These are phyloP conservation scores for Deinandra increscens DNA, from an alignment of 129 eudicot genomes.

Conservation along the genomic window DNA sequence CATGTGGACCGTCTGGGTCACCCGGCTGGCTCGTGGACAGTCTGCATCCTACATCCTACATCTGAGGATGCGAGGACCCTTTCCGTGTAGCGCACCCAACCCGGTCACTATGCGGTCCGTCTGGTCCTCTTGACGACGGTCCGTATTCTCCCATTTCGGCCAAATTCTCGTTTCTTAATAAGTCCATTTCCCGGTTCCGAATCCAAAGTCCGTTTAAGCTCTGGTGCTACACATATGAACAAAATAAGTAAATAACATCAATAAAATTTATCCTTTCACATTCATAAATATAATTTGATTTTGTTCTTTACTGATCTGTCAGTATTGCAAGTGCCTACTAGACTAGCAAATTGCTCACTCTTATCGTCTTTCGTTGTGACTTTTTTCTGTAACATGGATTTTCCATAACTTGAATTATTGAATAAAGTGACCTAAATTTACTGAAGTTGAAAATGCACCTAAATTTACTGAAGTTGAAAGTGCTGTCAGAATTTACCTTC, in stretches of 20 bases:
- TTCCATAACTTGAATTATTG: not conserved
- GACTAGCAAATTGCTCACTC: not conserved
- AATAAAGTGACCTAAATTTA: not conserved
- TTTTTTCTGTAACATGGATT: slow-evolving; percentile 6
- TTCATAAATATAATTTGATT: not conserved
- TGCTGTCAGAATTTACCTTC: slow-evolving; percentile 11
- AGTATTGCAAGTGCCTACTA: not conserved
- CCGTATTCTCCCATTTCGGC: too few species aligned
- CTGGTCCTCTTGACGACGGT: too few species aligned
- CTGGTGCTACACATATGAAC: too few species aligned
- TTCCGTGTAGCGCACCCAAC: too few species aligned
- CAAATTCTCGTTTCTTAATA: too few species aligned
- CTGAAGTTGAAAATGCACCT: not conserved
- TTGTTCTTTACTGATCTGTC: not conserved
- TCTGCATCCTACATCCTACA: too few species aligned
- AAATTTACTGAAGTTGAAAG: not conserved
- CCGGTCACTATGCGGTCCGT: too few species aligned
- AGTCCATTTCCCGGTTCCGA: too few species aligned
- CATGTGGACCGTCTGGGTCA: too few species aligned
- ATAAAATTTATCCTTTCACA: not conserved
- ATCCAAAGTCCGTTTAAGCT: too few species aligned
- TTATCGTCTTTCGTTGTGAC: not conserved
- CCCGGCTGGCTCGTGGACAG: too few species aligned
- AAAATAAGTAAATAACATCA: not conserved
- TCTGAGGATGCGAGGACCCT: too few species aligned